These are phyloP conservation scores for Paradendryphiella salina DNA, from an alignment of 2,329 filamentous ascomycete species.

Conservation along the genomic window DNA sequence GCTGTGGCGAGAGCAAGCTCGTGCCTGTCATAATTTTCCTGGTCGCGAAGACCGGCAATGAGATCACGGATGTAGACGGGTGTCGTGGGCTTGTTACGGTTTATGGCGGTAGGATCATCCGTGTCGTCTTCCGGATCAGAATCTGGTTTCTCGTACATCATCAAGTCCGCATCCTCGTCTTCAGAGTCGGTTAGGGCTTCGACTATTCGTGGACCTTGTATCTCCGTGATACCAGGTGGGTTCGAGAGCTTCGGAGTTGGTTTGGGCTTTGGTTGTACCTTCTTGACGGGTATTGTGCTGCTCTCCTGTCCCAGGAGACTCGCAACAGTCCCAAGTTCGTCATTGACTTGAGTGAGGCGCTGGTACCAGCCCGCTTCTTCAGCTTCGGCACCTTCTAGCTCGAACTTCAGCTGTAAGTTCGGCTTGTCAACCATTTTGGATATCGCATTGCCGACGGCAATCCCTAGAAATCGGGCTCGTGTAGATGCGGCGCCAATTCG, in stretches of 20 bases:
- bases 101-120: conserved; percentile 85
- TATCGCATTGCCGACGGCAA: conserved; percentile 78
- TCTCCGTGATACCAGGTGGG: conserved; percentile 24
- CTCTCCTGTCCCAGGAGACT: conserved; percentile 17
- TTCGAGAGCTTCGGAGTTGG: conserved; percentile 13
- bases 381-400: conserved; percentile 74
- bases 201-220: conserved; percentile 52
- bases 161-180: conserved; percentile 64
- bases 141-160: conserved; percentile 81
- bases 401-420: conserved; percentile 77
- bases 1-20: conserved; percentile 77
- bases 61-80: conserved; percentile 92
- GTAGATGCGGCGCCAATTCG: conserved; percentile 76
- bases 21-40: conserved; percentile 82
- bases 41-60: conserved; percentile 75
- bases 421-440: conserved; percentile 66
- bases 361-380: conserved; percentile 78
- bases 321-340: conserved; percentile 59
- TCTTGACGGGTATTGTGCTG: not conserved
- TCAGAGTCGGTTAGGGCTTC: conserved; percentile 56
- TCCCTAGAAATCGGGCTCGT: conserved; percentile 79
- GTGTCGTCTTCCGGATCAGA: conserved; percentile 90
- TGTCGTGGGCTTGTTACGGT: conserved; percentile 77
- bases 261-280: conserved; percentile 11
- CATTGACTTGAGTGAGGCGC: conserved; percentile 63